Evolutionary conservation across 305 asterid genomes (phyloP), one percentile per base, ranked within the genome.

Genomic region (Fraxinus xanthoxyloides): DNA sequence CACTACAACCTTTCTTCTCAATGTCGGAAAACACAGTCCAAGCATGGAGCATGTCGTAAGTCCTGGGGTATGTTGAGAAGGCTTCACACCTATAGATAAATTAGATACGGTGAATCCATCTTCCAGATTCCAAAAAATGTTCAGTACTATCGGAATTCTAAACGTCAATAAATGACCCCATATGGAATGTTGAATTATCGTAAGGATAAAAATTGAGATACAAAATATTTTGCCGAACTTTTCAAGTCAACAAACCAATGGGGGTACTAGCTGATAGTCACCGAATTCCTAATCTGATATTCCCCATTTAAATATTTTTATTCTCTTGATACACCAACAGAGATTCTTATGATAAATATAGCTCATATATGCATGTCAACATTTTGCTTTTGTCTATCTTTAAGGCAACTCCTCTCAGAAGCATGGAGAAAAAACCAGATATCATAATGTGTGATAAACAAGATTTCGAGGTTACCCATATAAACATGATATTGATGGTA

Each of bases 1-100:
- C 97, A 35, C 98, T 92, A 85, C 98, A 95, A n/a, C 98, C 98
- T 86, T 93, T 95, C 90, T 85, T 95, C 82, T 92, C 97, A 10
- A 95, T 90, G 88, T 93, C 97, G 0, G 98, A 93, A 56, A 95
- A 87, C 1, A 95, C 84, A 5, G 86, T 86, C 98, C 97, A 93
- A 0, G 97, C 98, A 24, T 95, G 98, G 84, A 95, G 95, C 80
- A 95, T 72, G 77, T 95, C 98, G 5, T 93, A 95, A 7, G 98
- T 92, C 76, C 98, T 81, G 2, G 98, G 98, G 88, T 95, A 93
- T n/a, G 94, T 91, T 15, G 98, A 94, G 89, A 77, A 92, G 78
- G 98, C 94, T 85, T 93, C 98, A 43, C 98, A 95, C 98, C 98
- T 94, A 89, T 59, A 77, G 72, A 36, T 75, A 43, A 83, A 72